A percentile compares a stretch with the other conserved stretches of the same genome.
Conservation (phyloP, 164 flowering plant species). For the Paratinospora sagittata region DNA sequence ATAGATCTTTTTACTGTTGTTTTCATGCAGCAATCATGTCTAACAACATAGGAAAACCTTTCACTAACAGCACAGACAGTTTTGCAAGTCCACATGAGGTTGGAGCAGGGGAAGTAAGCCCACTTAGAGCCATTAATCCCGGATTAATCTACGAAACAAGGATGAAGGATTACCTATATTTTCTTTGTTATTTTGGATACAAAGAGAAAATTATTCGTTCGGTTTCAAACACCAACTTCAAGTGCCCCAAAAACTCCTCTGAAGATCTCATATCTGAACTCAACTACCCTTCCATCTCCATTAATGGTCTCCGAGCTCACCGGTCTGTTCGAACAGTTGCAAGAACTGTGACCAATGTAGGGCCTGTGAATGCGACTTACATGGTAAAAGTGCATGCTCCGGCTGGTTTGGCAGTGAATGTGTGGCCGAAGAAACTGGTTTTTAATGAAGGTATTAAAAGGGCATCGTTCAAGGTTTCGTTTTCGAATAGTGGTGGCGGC, state of each 20-base stretch:
- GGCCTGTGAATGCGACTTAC: constrained; percentile 44
- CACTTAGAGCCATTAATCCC: no score
- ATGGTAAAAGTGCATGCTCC: constrained; percentile 36
- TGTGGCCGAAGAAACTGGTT: constrained; percentile 44
- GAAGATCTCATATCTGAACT: constrained; percentile 51
- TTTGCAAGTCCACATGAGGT: no score
- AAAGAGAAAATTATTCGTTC: constrained; percentile 38
- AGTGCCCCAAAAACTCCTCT: constrained; percentile 40
- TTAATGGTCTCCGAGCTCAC: no score
- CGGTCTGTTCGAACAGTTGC: constrained; percentile 21
- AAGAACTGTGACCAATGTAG: constrained; percentile 63
- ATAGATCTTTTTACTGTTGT: no score
- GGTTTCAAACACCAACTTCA: constrained; percentile 41
- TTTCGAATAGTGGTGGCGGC: constrained; percentile 41
- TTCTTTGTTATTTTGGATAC: no score
- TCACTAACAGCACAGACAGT: no score
- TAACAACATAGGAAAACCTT: no score
- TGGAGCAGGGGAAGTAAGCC: no score
- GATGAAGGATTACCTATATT: no score
- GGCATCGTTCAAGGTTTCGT: constrained; percentile 38
- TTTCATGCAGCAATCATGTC: no score
- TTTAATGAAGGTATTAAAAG: no score
- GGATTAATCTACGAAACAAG: no score
- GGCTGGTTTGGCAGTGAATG: constrained; percentile 37
- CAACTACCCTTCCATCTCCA: constrained; percentile 83